Evolutionary conservation across 805 yeast genomes (phyloP), one percentile per base, ranked within the genome.

Genomic region (Kodamaea sagamina): DNA sequence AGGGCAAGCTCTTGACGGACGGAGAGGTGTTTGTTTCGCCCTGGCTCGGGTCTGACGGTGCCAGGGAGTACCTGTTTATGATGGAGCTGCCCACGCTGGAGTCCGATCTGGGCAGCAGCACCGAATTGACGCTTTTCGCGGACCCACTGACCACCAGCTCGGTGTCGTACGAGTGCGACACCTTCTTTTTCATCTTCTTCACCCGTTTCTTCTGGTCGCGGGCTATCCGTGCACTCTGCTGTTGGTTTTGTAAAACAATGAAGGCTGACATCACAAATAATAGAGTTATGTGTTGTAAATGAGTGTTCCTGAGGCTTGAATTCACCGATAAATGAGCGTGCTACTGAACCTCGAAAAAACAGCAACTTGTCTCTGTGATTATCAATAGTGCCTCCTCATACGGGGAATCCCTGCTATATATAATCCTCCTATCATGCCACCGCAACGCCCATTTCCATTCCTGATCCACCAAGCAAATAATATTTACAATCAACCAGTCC

Each of bases 221-320:
- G 6, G 31, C 43, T 11, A 43, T 36, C 24, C 47, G 26, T n/a
- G 29, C 32, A 15, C 17, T 25, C 25, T 41, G 47, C 4, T 42
- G 21, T 25, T 31, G 35, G 24, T 12, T 25, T 36, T 39, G 46
- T 16, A 47, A 11, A 12, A 47, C 36, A n/a, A 44, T n/a, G 27
- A 44, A 47, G n/a, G 46, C 50, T 13, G 47, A 35, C 50, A 47
- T 47, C 38, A 10, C 32, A 25, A 32, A 10, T 19, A n/a, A n/a
- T n/a, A n/a, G n/a, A n/a, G n/a, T n/a, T n/a, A n/a, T n/a, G n/a
- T n/a, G n/a, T n/a, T n/a, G n/a, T n/a, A n/a, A n/a, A n/a, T n/a
- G n/a, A n/a, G n/a, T n/a, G n/a, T n/a, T n/a, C n/a, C n/a, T n/a
- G n/a, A n/a, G n/a, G n/a, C n/a, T n/a, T n/a, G n/a, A n/a, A n/a